Base-by-base conservation (phyloP, 2,329 filamentous ascomycete genomes). In the Apiospora phragmitis region DNA sequence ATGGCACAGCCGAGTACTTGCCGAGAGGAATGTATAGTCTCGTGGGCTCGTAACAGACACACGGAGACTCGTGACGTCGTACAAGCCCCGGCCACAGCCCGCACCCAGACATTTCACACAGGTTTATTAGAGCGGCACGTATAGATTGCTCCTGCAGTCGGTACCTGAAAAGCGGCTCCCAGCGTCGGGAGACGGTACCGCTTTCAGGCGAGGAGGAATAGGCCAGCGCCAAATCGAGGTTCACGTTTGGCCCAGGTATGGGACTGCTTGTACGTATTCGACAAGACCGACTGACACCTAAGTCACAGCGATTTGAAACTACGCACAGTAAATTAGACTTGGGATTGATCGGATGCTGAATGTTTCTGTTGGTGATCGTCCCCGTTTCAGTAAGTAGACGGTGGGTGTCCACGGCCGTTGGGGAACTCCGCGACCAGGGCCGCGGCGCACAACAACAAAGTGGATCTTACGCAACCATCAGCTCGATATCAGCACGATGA, bases 341-440 rank as follows among this genome's bases (percentile, higher is more conserved):
- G 65, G 24, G n/a, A 67, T 41, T 32, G 65, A 67, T 43, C 14
- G 38, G 38, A 43, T 29, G 62, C 42, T 45, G 65, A 42, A 67
- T 73, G 71, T 73, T 74, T 70, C 74, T 67, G 65, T 49, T 73
- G 67, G 69, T 71, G 75, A 75, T 78, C 76, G 74, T 75, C 70
- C 73, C 55, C 32, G 51, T 71, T 51, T 41, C 68, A 62, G 47
- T 26, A 43, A 67, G 65, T 41, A 49, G 18, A 68, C 29, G 45
- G 67, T 73, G 70, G 75, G 71, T 70, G 69, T 73, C 70, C 41
- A 71, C 73, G 62, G 73, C 77, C 77, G 77, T 79, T 79, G 78
- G 78, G 78, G 78, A 79, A 78, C 77, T 79, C 78, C 78, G 78
- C 74, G 73, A 69, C 71, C 69, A 62, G 55, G 55, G 32, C 55